Evolutionary conservation across 1,284 basidiomycete genomes (phyloP).

Genomic region (Caloboletus inedulis): DNA sequence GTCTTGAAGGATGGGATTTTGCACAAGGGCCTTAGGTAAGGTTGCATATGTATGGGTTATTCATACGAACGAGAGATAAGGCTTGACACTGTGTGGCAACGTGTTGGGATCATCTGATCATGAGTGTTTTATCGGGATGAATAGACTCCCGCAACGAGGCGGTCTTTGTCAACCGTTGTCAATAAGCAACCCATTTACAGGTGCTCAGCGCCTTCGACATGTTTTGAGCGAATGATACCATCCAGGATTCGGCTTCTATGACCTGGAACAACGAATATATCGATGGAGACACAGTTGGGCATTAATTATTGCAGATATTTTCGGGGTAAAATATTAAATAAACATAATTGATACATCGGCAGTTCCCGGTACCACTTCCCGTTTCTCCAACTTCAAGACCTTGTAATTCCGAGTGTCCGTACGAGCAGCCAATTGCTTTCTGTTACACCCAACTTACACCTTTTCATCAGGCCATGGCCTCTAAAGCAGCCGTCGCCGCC

Average conservation of each 20-base stretch:
- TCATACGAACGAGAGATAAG: conserved; percentile 9
- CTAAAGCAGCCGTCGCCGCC: conserved; percentile 75
- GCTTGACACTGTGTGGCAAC: neutral
- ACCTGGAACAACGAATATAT: too few species aligned
- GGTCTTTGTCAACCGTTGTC: too few species aligned
- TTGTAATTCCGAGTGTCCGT: conserved; percentile 15
- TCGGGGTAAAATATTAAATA: conserved; percentile 2
- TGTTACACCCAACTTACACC: neutral
- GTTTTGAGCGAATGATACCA: too few species aligned
- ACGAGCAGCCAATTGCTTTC: conserved; percentile 5
- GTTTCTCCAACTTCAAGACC: conserved; percentile 6
- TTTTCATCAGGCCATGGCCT: conserved; percentile 55
- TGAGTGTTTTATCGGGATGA: neutral
- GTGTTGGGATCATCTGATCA: conserved; percentile 9
- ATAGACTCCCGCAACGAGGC: neutral
- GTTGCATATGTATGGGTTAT: neutral
- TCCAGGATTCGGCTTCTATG: too few species aligned
- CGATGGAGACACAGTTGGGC: too few species aligned
- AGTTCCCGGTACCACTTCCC: conserved; percentile 25
- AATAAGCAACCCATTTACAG: neutral
- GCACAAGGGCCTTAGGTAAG: neutral
- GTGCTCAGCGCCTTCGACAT: neutral
- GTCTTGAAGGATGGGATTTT: neutral
- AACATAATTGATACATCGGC: conserved; percentile 15
- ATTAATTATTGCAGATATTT: conserved; percentile 1